Evolutionary conservation across 164 flowering plant species (phyloP).

Genomic region (Umbellularia californica): DNA sequence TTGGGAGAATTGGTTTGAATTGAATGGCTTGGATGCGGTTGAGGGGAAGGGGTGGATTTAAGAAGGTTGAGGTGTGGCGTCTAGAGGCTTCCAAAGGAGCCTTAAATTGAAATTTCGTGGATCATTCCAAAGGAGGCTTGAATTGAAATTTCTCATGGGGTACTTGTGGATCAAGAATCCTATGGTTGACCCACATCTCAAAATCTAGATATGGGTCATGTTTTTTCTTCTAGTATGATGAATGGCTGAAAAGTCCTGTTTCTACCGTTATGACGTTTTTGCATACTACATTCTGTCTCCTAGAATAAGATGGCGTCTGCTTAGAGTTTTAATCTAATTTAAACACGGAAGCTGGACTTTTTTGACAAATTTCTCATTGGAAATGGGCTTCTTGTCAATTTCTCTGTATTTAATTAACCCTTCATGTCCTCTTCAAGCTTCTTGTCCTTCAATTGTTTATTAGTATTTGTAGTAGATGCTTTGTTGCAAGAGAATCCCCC

Average conservation of each 20-base stretch:
- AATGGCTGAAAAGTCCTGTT: not conserved
- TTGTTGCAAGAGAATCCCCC: no score
- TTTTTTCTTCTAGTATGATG: not conserved
- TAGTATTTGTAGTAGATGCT: no score
- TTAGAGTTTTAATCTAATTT: not conserved
- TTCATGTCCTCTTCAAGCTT: no score
- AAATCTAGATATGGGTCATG: not conserved
- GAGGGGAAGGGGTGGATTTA: not conserved
- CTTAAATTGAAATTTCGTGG: not conserved
- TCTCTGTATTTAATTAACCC: not conserved
- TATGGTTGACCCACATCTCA: not conserved
- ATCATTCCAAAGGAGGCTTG: not conserved
- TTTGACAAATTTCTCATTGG: not conserved
- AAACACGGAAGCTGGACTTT: not conserved
- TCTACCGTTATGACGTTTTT: not conserved
- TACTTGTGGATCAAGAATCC: not conserved
- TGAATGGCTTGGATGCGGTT: not conserved
- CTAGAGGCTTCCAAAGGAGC: conserved; percentile 1
- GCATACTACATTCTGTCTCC: no score
- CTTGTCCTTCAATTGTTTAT: no score
- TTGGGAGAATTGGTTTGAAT: not conserved
- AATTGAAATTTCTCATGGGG: not conserved
- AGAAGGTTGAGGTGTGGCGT: not conserved
- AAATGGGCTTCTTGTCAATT: not conserved
- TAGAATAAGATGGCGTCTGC: not conserved